Evolutionary conservation across 495 filamentous ascomycete species (phyloP).

Genomic region (Darksidea phi): DNA sequence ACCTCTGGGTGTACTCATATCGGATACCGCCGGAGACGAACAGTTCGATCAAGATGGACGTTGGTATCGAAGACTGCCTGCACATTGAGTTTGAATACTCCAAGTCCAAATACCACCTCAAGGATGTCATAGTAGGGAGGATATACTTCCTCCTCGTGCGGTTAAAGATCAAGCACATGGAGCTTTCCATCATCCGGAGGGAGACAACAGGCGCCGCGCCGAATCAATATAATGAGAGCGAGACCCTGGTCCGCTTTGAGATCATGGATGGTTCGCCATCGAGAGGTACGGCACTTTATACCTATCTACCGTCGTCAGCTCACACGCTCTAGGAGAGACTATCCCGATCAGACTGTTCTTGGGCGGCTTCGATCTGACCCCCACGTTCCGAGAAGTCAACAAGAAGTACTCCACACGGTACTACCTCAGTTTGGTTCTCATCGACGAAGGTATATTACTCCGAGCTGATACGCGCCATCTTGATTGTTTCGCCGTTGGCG

Average conservation of each 20-base stretch:
- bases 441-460: conserved; percentile 75
- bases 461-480: not conserved
- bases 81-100: conserved; percentile 99
- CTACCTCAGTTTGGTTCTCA: conserved; percentile 93
- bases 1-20: conserved; percentile 99
- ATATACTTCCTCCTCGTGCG: conserved; percentile 98
- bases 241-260: conserved; percentile 97
- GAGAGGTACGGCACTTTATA: conserved; percentile 58
- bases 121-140: conserved; percentile 97
- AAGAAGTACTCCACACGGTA: conserved; percentile 99
- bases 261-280: conserved; percentile 99
- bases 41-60: conserved; percentile 99
- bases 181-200: conserved; percentile 93
- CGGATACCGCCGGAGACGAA: conserved; percentile 98
- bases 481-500: not conserved
- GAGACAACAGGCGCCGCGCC: conserved; percentile 97
- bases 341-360: conserved; percentile 98
- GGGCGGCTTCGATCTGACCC: conserved; percentile 94
- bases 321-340: conserved; percentile 68
- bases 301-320: conserved; percentile 30
- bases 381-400: conserved; percentile 99
- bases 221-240: conserved; percentile 99
- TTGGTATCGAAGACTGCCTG: conserved; percentile 98
- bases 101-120: conserved; percentile 98
- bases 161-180: conserved; percentile 99